Conservation (phyloP, 176 grass and related monocot genomes). For the Microstegium vimineum region DNA sequence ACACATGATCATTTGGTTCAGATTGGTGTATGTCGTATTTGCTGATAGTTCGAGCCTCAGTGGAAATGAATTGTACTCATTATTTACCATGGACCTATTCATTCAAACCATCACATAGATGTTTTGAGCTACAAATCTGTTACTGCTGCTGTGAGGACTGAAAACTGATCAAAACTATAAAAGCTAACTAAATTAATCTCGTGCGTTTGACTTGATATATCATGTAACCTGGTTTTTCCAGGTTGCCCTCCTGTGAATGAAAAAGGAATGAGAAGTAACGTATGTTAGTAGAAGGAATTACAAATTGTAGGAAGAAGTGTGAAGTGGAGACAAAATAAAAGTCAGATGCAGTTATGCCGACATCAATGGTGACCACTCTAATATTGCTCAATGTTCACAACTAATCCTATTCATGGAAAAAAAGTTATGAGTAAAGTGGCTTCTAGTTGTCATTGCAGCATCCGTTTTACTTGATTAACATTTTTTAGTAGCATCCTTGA, state of each 20-base stretch:
- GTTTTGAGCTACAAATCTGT: not conserved
- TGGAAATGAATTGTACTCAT: not conserved
- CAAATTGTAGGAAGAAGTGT: not conserved
- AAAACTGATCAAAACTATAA: not conserved
- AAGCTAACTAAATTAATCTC: not conserved
- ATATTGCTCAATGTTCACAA: not conserved
- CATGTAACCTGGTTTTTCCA: not conserved
- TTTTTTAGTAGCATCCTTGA: not conserved
- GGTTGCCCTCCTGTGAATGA: not conserved
- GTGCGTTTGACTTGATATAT: not conserved
- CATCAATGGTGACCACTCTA: not conserved
- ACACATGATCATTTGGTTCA: not conserved
- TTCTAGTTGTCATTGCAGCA: not conserved
- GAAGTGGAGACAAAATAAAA: not conserved
- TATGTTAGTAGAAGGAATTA: not conserved
- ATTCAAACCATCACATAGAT: not conserved
- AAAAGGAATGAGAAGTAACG: not conserved
- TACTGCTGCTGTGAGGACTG: not conserved
- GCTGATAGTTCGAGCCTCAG: too few relatives aligned
- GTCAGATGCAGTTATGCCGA: not conserved
- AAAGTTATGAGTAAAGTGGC: slow-evolving; percentile 4
- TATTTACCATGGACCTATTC: not conserved
- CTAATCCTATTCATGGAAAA: not conserved
- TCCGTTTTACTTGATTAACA: slow-evolving; percentile 4
- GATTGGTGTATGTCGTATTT: not conserved